Evolutionary conservation across 2,329 filamentous ascomycete genomes (phyloP), one percentile per base, ranked within the genome.

Genomic region (Penicillium sclerotiorum): DNA sequence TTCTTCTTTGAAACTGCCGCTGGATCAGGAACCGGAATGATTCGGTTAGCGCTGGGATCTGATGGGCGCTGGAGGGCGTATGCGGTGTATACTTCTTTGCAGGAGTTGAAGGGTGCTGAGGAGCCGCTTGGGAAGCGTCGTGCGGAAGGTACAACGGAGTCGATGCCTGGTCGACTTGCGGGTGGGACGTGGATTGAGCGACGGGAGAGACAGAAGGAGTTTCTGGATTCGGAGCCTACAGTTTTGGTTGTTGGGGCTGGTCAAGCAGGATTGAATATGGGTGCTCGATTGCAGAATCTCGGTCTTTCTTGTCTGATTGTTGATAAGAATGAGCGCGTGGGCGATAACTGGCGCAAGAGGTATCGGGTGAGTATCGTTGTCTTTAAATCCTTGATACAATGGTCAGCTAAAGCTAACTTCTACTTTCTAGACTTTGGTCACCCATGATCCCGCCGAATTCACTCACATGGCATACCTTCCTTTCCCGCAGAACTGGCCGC

Each of bases 301-400:
- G 69, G 71, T 4, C 47, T 77, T 0, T 66, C 69, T 5, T 66
- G 62, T 42, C 60, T 79, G 15, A 64, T 80, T 23, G 59, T 80
- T 12, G 78, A 80, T 43, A 70, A 70, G 44, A 73, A 75, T 32
- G 63, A 71, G 13, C 64, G 72, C 1, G 65, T 80, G 8, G 77
- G 77, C 4, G 77, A 80, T 52, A 78, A 77, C 42, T 80, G 78
- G 78, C 63, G 75, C 3, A 69, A 73, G 13, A 70, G 79, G n/a
- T 81, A 81, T 51, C 66, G 72, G 20, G 69, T 71, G 43, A 45
- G 55, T 50, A 32, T n/a, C 9, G 1, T 3, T 12, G 25, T 15
- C 6, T 4, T 2, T 3, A 28, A 13, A 4, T 40, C 21, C 13
- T 33, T n/a, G 11, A 20, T n/a, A 23, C 37, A 25, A 45, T 25